Evolutionary conservation across 257 asterid species (phyloP).

Genomic region (Verbascum thapsus): DNA sequence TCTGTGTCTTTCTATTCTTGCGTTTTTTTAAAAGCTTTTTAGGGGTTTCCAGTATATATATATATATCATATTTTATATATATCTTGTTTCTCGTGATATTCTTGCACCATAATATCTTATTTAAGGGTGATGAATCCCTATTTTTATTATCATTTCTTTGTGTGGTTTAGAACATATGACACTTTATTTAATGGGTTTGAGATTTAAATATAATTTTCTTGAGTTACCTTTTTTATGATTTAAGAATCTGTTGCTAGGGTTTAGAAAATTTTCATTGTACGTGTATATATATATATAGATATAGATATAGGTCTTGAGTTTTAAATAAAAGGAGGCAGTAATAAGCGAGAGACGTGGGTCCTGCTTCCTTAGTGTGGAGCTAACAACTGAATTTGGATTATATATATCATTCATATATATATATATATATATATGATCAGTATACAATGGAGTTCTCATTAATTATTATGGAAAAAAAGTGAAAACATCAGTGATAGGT

Average conservation of each 20-base stretch:
- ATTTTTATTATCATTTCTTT: background rate
- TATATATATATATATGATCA: background rate
- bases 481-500: background rate
- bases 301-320: background rate
- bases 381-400: background rate
- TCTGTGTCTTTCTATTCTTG: background rate
- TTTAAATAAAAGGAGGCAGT: background rate
- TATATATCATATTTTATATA: background rate
- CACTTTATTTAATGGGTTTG: background rate
- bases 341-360: conserved; percentile 36
- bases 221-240: background rate
- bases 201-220: conserved; percentile 3
- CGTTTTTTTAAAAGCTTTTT: background rate
- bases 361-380: conserved; percentile 15
- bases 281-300: no score
- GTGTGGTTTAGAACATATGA: conserved; percentile 7
- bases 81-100: conserved; percentile 32
- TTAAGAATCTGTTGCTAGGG: conserved; percentile 14
- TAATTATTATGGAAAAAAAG: background rate
- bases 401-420: background rate
- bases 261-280: conserved; percentile 9
- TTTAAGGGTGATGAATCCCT: background rate
- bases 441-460: background rate
- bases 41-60: conserved; percentile 27
- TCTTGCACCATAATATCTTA: conserved; percentile 14